Base-by-base conservation (phyloP, 2,329 filamentous ascomycete genomes). In the Fusarium goolgardi region DNA sequence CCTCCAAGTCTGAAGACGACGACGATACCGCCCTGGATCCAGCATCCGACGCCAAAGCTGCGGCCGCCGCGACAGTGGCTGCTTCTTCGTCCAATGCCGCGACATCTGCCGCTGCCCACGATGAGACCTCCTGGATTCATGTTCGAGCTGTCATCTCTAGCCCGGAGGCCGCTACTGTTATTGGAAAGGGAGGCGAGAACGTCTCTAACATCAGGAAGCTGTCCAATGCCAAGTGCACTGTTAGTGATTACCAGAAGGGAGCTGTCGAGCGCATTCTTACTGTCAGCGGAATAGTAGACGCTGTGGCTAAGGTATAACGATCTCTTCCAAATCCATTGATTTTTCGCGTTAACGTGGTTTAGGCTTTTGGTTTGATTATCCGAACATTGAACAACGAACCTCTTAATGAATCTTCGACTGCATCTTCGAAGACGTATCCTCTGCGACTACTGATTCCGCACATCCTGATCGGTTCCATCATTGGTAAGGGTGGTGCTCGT, bases 101-200 rank as follows among this genome's bases (percentile, higher is more conserved):
- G 75, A 80, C 83, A 78, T 80, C 84, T 65, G 85, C 83, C 76
- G 82, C 82, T 47, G 81, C 89, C 46, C 90, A 96, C 73, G 96
- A 99, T 76, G 96, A 99, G 83, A 94, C 92, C 47, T 90, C 90
- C 46, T 99, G 96, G 95, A 94, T 99, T 72, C 96, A 99, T 78
- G 92, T 99, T 74, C 92, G 96, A 72, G 93, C 96, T 57, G 94
- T 97, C 75, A 99, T 99, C 75, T 97, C 95, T 53, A 99, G 95
- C 80, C 93, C 94, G 45, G 96, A 99, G 81, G 96, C 96, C 71
- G 96, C 96, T 39, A 99, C 96, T 49, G 93, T 97, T 71, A 99
- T 99, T 80, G 96, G 96, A 77, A 99, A 99, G 83, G 95, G 94
- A 68, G 96, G 96, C 78, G 96, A 99, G 84, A 99, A 99, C 77